Evolutionary conservation across 2,329 filamentous ascomycete genomes (phyloP), one percentile per base, ranked within the genome.

Genomic region (Alternaria sp.): DNA sequence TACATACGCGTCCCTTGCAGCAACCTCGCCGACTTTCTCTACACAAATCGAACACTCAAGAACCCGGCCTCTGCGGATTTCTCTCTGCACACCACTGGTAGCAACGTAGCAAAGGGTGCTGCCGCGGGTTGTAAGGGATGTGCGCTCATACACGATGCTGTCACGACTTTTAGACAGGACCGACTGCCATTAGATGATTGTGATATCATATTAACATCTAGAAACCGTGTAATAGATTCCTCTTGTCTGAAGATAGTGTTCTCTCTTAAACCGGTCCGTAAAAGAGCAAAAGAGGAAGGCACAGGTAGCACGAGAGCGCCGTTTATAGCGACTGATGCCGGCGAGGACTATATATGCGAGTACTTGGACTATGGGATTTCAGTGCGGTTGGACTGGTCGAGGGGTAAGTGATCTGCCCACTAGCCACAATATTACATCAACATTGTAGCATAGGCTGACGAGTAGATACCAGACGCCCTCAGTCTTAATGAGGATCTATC

Each of bases 121-220:
- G 15, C 32, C 32, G 32, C 32, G 15, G 32, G 15, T n/a, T 40
- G 32, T n/a, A 40, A n/a, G 32, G 32, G 32, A 40, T 40, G 32
- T 10, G 15, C 32, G 32, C 15, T 40, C 8, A 9, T 40, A 5
- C 32, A 40, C 8, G 32, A 40, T 40, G 32, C 32, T 40, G 32
- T 40, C 32, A 40, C 32, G 15, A 40, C 32, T n/a, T 40, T 40
- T 5, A 40, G 15, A n/a, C 15, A 5, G 8, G 15, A n/a, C 4
- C 32, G 32, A 40, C 15, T 40, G 15, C 32, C 32, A 5, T 9
- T 5, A 0, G 32, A 40, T 40, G 32, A n/a, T 5, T 36, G 32
- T 36, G 3, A 8, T 36, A n/a, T 36, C 1, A 9, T 1, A 8
- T n/a, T 15, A 0, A 5, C 1, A 8, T 15, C 13, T n/a, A 15